phyloP scores from a whole-genome alignment of 371 early-diverging fungal species.

The Chytridium lagenaria region DNA sequence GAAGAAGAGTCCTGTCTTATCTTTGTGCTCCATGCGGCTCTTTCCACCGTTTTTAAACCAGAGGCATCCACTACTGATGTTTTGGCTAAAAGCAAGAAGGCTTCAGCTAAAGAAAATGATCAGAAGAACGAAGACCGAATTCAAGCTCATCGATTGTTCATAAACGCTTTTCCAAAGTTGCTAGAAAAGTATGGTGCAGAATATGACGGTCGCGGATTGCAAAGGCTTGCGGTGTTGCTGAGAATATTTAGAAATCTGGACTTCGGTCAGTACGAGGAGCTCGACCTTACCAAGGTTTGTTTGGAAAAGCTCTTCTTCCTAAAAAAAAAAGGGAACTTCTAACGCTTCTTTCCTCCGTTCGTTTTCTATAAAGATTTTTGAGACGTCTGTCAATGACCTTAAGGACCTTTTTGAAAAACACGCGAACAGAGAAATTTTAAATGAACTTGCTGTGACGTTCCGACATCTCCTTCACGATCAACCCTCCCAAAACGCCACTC shows the following conservation, averaged over 20 bases:
- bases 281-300: conserved; percentile 67
- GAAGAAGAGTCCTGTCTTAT: conserved; percentile 70
- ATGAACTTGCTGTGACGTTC: conserved; percentile 35
- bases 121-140: conserved; percentile 44
- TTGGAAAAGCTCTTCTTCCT: no score
- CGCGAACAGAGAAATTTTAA: conserved; percentile 46
- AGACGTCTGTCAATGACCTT: conserved; percentile 66
- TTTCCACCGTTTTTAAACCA: neutral
- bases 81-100: conserved; percentile 2
- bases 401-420: conserved; percentile 63
- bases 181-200: conserved; percentile 72
- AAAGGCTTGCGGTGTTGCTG: conserved; percentile 60
- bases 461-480: conserved; percentile 30
- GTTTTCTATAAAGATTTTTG: conserved; percentile 56
- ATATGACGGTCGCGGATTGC: conserved; percentile 40
- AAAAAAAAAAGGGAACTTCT: no score
- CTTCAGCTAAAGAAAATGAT: conserved; percentile 24
- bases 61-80: neutral
- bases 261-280: conserved; percentile 66
- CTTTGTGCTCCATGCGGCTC: conserved; percentile 49
- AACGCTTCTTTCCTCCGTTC: no score
- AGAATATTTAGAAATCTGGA: conserved; percentile 65
- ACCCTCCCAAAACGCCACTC: no score
- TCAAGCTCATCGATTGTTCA: conserved; percentile 64
- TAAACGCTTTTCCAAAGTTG: conserved; percentile 64